These are phyloP conservation scores for Candida ponderosae DNA, from an alignment of 805 yeast genomes.

Conservation along the genomic window DNA sequence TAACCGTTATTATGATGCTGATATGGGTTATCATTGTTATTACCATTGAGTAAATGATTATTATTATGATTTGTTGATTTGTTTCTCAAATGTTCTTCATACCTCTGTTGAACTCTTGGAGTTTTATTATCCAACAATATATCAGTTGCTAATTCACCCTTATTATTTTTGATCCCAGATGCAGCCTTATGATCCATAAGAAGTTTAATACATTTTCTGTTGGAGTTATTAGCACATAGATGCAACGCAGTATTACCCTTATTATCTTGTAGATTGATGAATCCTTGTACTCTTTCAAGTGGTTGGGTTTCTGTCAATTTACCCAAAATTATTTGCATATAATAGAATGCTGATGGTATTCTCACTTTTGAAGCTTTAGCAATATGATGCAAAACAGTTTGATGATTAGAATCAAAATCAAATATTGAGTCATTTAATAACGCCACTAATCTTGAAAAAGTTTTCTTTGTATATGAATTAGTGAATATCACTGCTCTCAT, in stretches of 20 bases:
- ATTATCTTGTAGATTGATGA: constrained; percentile 58
- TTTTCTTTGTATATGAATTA: constrained; percentile 73
- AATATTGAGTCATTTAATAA: constrained; percentile 70
- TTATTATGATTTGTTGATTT: neutral
- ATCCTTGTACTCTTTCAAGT: constrained; percentile 50
- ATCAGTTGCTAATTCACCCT: constrained; percentile 19
- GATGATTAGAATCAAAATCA: constrained; percentile 62
- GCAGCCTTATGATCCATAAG: constrained; percentile 42
- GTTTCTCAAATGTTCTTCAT: constrained; percentile 14
- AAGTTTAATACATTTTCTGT: constrained; percentile 42
- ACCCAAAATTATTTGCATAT: constrained; percentile 66
- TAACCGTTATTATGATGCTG: constrained; percentile 1
- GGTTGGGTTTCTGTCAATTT: constrained; percentile 62
- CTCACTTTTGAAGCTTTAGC: constrained; percentile 62
- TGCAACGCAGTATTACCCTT: constrained; percentile 79
- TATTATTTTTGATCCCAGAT: constrained; percentile 30
- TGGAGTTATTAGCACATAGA: constrained; percentile 56
- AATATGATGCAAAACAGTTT: constrained; percentile 83
- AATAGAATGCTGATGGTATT: constrained; percentile 75
- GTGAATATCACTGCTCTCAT: constrained; percentile 82
- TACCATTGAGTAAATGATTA: neutral
- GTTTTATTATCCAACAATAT: constrained; percentile 17
- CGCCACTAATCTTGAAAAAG: constrained; percentile 74
- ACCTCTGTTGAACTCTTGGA: constrained; percentile 15
- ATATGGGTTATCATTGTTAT: constrained; percentile 2